Base-by-base conservation (phyloP, 2,329 filamentous ascomycete species). In the Xylogone sp. region DNA sequence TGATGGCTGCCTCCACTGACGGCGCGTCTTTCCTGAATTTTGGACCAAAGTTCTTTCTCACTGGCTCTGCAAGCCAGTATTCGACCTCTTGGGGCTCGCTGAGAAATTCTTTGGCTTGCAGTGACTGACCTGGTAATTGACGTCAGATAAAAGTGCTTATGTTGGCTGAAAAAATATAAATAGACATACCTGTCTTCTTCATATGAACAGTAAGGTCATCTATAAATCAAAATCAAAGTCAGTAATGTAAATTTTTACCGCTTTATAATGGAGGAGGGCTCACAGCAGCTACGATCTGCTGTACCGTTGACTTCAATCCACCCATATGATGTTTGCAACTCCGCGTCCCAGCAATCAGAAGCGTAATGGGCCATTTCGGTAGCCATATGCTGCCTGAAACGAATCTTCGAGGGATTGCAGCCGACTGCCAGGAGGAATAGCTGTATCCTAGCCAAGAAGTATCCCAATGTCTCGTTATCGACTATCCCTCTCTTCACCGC, bases 241-340 rank as follows among this genome's bases (percentile, higher is more conserved):
- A n/a, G n/a, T n/a, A n/a, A n/a, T n/a, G n/a, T n/a, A n/a, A n/a
- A n/a, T n/a, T n/a, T n/a, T n/a, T n/a, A n/a, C n/a, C n/a, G n/a
- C n/a, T n/a, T n/a, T n/a, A n/a, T n/a, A n/a, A n/a, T n/a, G n/a
- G n/a, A n/a, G n/a, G n/a, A n/a, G n/a, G n/a, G n/a, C n/a, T n/a
- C n/a, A n/a, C 8, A 19, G 94, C 94, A 68, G n/a, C 89, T 96
- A 64, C 94, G 84, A 69, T 97, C 93, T 55, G 94, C 94, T 70
- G 94, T 97, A 56, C 94, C 94, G 64, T 97, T 93, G 69, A 93
- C 97, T 76, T 99, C 94, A 57, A 97, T 89, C 94, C 94, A 99
- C 68, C 94, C 94, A 65, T 92, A 92, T 55, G 88, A 92, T 52
- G 90, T 97, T 56, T 88, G 77, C 50, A 99, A 76, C 71, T 99